Evolutionary conservation across 768 basidiomycete species (phyloP).

Genomic region (Lentinula sp.): DNA sequence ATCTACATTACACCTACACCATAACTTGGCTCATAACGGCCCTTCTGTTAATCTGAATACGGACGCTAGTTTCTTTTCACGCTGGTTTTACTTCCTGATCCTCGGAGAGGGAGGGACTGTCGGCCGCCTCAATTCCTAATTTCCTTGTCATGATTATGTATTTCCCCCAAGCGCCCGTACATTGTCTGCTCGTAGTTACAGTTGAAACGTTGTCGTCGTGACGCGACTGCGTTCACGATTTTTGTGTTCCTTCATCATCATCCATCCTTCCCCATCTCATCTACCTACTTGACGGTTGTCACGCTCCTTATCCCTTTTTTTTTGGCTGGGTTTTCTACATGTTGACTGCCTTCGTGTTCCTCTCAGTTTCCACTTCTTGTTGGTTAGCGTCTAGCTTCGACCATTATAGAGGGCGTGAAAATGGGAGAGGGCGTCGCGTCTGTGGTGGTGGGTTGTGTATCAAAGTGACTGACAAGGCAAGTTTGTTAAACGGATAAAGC

Average conservation of each 20-base stretch:
- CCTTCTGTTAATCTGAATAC: constrained; percentile 39
- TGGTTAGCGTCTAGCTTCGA: constrained; percentile 19
- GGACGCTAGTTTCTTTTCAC: constrained; percentile 77
- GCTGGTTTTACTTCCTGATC: constrained; percentile 16
- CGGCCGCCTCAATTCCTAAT: constrained; percentile 22
- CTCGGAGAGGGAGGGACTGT: constrained; percentile 12
- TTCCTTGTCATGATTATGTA: constrained; percentile 16
- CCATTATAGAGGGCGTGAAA: constrained; percentile 47
- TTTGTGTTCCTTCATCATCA: constrained; percentile 10
- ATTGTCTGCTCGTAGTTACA: background rate
- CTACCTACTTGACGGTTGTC: constrained; percentile 9
- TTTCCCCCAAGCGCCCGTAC: constrained; percentile 26
- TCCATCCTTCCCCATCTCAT: constrained; percentile 14
- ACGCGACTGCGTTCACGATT: background rate
- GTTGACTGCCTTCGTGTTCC: constrained; percentile 49
- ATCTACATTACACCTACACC: constrained; percentile 19
- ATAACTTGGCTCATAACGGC: constrained; percentile 22
- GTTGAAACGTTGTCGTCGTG: background rate
- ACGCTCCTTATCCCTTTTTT: constrained; percentile 13
- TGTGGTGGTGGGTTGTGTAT: constrained; percentile 10
- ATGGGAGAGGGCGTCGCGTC: constrained; percentile 71
- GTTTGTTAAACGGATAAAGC: background rate
- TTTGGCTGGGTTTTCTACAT: constrained; percentile 13
- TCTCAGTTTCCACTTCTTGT: constrained; percentile 56
- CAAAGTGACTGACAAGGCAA: background rate